Evolutionary conservation across 805 yeast genomes (phyloP).

Genomic region (Dipodascus geniculatus): DNA sequence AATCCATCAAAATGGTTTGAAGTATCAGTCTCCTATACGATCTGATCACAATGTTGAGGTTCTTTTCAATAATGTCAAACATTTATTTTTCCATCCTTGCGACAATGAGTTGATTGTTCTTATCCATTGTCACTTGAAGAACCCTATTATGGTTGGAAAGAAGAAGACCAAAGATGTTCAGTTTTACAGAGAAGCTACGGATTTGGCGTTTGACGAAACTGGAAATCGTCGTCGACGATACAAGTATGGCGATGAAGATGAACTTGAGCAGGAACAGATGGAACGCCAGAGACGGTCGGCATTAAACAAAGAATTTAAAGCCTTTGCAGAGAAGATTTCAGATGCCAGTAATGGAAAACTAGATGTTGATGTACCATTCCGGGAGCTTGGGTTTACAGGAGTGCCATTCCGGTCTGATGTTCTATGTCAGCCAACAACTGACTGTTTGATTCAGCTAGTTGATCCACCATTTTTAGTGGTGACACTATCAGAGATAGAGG

Average conservation of each 20-base stretch:
- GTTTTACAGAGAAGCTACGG: constrained; percentile 93
- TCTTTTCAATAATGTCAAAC: constrained; percentile 81
- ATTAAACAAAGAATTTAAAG: constrained; percentile 82
- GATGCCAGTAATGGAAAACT: constrained; percentile 75
- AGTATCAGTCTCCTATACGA: constrained; percentile 80
- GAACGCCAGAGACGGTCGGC: constrained; percentile 87
- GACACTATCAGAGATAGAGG: constrained; percentile 81
- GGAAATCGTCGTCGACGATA: constrained; percentile 81
- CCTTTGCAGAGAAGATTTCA: constrained; percentile 81
- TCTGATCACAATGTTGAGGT: constrained; percentile 82
- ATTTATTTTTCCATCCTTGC: constrained; percentile 90
- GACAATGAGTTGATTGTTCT: constrained; percentile 88
- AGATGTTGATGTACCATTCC: constrained; percentile 87
- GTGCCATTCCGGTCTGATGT: constrained; percentile 94
- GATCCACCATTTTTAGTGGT: constrained; percentile 94
- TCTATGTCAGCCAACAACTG: constrained; percentile 92
- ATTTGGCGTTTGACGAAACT: constrained; percentile 92
- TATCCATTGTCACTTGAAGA: constrained; percentile 84
- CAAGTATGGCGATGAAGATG: constrained; percentile 96
- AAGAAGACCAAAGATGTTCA: constrained; percentile 92
- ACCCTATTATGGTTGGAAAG: constrained; percentile 91
- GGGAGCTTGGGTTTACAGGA: constrained; percentile 95
- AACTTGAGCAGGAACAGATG: constrained; percentile 95
- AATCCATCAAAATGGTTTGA: constrained; percentile 90
- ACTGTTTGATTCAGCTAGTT: constrained; percentile 84